Evolutionary conservation across 2,329 filamentous ascomycete genomes (phyloP).

Genomic region (Hypomyces rosellus): DNA sequence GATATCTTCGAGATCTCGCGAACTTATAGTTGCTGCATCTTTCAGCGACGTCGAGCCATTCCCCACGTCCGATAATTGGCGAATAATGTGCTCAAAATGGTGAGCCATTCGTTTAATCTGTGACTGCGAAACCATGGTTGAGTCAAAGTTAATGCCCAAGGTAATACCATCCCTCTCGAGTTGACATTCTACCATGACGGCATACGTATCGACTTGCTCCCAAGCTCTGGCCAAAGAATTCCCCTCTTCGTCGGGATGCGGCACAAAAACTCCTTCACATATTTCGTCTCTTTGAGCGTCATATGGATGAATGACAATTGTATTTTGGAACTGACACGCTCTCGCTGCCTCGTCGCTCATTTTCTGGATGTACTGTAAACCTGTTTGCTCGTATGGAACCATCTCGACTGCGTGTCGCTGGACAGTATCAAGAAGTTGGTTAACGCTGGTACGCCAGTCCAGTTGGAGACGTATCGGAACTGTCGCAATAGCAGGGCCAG

Average conservation of each 20-base stretch:
- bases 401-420: slow-evolving; percentile 15
- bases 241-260: too few relatives aligned
- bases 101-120: too few relatives aligned
- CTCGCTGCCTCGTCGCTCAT: slow-evolving; percentile 8
- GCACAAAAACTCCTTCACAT: too few relatives aligned
- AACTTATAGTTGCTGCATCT: too few relatives aligned
- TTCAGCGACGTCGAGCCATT: too few relatives aligned
- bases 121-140: too few relatives aligned
- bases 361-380: slow-evolving; percentile 14
- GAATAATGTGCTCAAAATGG: too few relatives aligned
- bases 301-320: slow-evolving; percentile 22
- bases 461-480: slow-evolving; percentile 33
- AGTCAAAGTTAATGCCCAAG: too few relatives aligned
- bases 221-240: background rate
- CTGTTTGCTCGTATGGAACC: slow-evolving; percentile 14
- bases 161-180: too few relatives aligned
- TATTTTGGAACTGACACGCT: slow-evolving; percentile 21
- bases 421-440: slow-evolving; percentile 7
- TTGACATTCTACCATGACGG: too few relatives aligned
- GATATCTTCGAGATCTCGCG: too few relatives aligned
- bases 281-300: background rate
- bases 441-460: slow-evolving; percentile 18
- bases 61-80: too few relatives aligned
- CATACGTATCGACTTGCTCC: background rate
- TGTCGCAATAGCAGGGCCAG: slow-evolving; percentile 32